Conservation (phyloP, 1,139 yeast species). For the Saccharomyces hybrid region DNA sequence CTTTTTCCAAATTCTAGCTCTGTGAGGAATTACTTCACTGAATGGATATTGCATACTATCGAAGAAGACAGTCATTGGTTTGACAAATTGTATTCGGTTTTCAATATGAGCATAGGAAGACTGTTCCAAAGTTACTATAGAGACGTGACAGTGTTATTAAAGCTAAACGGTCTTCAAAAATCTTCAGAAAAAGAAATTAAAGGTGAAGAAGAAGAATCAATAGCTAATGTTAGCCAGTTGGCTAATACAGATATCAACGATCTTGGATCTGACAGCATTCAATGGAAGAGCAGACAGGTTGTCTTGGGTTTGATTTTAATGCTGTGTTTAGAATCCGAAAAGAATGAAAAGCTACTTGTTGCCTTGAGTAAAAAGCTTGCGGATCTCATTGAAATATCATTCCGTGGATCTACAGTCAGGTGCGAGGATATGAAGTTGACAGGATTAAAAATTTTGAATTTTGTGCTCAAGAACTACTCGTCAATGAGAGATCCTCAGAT, state of each 20-base stretch:
- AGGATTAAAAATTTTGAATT: conserved; percentile 64
- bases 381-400: conserved; percentile 74
- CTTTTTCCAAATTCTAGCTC: conserved; percentile 29
- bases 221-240: conserved; percentile 27
- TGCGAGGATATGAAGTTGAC: conserved; percentile 52
- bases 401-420: conserved; percentile 72
- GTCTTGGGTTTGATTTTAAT: conserved; percentile 53
- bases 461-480: conserved; percentile 42
- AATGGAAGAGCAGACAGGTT: conserved; percentile 26
- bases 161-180: conserved; percentile 19
- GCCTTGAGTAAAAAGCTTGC: conserved; percentile 48
- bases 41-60: conserved; percentile 33
- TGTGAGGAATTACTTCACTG: conserved; percentile 21
- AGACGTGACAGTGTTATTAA: conserved; percentile 11
- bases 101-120: conserved; percentile 32
- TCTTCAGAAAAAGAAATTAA: conserved; percentile 27
- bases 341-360: conserved; percentile 37
- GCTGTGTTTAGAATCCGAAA: conserved; percentile 40
- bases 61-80: conserved; percentile 32
- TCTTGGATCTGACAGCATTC: conserved; percentile 13
- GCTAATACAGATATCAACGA: conserved; percentile 10
- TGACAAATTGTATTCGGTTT: conserved; percentile 33
- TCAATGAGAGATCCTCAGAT: conserved; percentile 63
- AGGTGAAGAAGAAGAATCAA: conserved; percentile 42
- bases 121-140: conserved; percentile 29